phyloP scores from a whole-genome alignment of 1,284 basidiomycete genomes.

The Cutaneotrichosporon sp. region DNA sequence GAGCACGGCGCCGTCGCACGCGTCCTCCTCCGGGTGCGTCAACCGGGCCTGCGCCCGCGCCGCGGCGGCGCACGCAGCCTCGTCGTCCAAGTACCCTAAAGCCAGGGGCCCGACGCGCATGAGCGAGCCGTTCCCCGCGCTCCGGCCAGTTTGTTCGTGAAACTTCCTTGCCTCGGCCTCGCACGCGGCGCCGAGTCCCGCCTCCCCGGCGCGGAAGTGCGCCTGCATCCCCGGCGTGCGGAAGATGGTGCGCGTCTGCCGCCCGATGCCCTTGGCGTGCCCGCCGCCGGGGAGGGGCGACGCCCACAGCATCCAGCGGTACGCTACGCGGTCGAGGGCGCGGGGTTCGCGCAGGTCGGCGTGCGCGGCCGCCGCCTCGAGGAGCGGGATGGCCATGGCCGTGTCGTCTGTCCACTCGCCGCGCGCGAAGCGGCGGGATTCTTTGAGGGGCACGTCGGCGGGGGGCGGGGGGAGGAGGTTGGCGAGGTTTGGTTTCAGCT shows the following conservation, averaged over 20 bases:
- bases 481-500: background rate
- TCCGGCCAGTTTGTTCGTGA: background rate
- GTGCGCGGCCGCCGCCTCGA: conserved; percentile 11
- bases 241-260: conserved; percentile 7
- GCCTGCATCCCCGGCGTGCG: background rate
- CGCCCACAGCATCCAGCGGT: conserved; percentile 15
- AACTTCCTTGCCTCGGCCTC: background rate
- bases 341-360: background rate
- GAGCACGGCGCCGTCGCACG: conserved; percentile 11
- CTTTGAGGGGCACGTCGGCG: background rate
- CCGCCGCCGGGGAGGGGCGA: background rate
- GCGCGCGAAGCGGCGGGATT: background rate
- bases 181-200: background rate
- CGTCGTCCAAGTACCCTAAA: background rate
- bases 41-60: conserved; percentile 7
- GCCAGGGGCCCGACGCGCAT: conserved; percentile 16
- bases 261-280: conserved; percentile 9
- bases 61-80: background rate
- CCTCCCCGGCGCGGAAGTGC: background rate
- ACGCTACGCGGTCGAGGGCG: conserved; percentile 3
- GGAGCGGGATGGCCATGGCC: conserved; percentile 14
- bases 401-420: conserved; percentile 21
- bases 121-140: conserved; percentile 9
- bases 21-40: conserved; percentile 11
- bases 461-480: background rate